Evolutionary conservation across 768 basidiomycete species (phyloP).

Genomic region (Hebeloma cylindrosporum): DNA sequence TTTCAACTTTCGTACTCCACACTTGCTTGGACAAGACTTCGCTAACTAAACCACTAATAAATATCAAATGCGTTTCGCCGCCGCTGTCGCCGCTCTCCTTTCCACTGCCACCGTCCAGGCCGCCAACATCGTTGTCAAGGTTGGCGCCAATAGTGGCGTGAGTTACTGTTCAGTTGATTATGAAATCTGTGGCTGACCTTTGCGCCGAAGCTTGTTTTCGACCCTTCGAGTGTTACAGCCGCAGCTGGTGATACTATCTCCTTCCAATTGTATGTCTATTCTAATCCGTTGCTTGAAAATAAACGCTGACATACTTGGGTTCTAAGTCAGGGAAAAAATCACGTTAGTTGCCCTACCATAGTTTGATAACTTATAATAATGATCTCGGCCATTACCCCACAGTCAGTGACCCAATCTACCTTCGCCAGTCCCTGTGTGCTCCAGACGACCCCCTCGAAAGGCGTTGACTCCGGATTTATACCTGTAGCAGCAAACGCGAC

Average conservation of each 20-base stretch:
- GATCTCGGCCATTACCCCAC: not conserved
- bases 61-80: conserved; percentile 51
- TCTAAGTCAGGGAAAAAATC: conserved; percentile 43
- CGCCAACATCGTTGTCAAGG: conserved; percentile 35
- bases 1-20: conserved; percentile 4
- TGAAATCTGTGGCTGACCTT: not conserved
- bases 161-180: conserved; percentile 5
- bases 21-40: conserved; percentile 15
- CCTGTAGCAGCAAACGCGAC: conserved; percentile 32
- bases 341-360: conserved; percentile 28
- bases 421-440: conserved; percentile 53
- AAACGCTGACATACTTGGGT: not conserved
- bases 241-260: conserved; percentile 45
- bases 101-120: conserved; percentile 41
- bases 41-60: conserved; percentile 4
- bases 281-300: not conserved
- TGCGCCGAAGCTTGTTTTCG: conserved; percentile 34
- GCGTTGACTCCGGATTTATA: conserved; percentile 55
- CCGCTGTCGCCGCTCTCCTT: conserved; percentile 42
- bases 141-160: conserved; percentile 41
- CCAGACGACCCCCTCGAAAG: conserved; percentile 33
- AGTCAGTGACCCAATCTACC: conserved; percentile 63
- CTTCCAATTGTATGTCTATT: conserved; percentile 51
- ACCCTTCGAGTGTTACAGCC: conserved; percentile 40
- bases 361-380: not conserved